phyloP scores from a whole-genome alignment of 495 filamentous ascomycete species.

The Aspergillus saccharolyticus region DNA sequence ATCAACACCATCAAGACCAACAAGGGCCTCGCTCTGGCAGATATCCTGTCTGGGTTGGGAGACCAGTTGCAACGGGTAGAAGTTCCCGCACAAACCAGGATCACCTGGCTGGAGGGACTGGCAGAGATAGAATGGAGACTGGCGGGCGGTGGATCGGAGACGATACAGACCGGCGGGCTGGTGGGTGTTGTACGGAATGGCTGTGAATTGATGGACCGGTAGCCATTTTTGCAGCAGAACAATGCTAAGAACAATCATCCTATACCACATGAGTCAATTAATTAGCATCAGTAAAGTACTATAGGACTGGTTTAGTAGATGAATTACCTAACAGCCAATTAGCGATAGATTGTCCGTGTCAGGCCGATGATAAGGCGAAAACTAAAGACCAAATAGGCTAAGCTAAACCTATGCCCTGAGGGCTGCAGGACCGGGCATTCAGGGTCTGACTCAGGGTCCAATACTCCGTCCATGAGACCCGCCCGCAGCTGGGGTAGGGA shows the following conservation, averaged over 20 bases:
- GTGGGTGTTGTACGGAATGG: slow-evolving; percentile 87
- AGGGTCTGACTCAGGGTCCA: not conserved
- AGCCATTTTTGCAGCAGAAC: not conserved
- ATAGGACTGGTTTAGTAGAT: not conserved
- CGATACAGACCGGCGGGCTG: slow-evolving; percentile 84
- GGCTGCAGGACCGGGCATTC: not conserved
- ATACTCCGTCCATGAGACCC: too few species aligned
- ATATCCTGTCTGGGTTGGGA: slow-evolving; percentile 79
- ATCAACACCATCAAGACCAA: slow-evolving; percentile 79
- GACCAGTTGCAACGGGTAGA: slow-evolving; percentile 79
- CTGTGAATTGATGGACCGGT: slow-evolving; percentile 60
- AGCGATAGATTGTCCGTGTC: too few species aligned
- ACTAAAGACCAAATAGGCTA: not conserved
- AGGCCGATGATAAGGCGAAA: not conserved
- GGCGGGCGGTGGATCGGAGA: slow-evolving; percentile 83
- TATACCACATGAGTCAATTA: not conserved
- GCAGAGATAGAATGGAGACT: slow-evolving; percentile 90
- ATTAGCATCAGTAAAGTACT: not conserved
- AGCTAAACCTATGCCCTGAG: not conserved
- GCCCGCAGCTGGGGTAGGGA: not conserved
- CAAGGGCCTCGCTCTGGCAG: slow-evolving; percentile 88
- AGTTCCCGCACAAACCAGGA: slow-evolving; percentile 80
- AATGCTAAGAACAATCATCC: not conserved
- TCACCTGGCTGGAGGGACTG: slow-evolving; percentile 85
- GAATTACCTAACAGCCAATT: not conserved